Conservation (phyloP, 305 asterid genomes). For the Stenogyne calaminthoides region DNA sequence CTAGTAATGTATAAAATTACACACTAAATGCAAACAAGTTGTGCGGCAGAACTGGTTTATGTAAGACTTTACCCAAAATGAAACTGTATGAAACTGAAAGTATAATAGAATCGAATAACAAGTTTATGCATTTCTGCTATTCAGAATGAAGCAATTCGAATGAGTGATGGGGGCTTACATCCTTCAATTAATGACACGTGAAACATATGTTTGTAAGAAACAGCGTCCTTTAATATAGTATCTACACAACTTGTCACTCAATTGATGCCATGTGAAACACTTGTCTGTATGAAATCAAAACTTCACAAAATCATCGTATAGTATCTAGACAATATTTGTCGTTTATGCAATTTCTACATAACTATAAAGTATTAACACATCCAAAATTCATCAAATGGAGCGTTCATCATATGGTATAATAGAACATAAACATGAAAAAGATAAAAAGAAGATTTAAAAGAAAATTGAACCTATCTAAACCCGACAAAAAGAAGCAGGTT, state of each 20-base stretch:
- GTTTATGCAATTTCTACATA: neutral
- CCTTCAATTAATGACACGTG: slow-evolving; percentile 6
- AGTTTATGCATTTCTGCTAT: slow-evolving; percentile 15
- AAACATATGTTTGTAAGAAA: neutral
- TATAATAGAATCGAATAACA: neutral
- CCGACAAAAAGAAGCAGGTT: slow-evolving; percentile 5
- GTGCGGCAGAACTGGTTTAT: no score
- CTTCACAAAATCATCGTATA: neutral
- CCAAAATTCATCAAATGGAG: neutral
- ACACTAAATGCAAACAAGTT: no score
- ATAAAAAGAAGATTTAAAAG: neutral
- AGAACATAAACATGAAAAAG: neutral
- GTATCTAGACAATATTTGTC: neutral
- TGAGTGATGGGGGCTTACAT: neutral
- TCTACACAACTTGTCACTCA: neutral
- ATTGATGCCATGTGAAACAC: neutral
- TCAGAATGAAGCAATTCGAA: slow-evolving; percentile 7
- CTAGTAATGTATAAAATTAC: no score
- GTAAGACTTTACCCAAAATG: no score
- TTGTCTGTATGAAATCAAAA: neutral
- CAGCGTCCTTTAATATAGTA: neutral
- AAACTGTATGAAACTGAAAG: neutral
- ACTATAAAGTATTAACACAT: neutral
- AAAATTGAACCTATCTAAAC: neutral
- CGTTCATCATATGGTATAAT: neutral